Evolutionary conservation across 2,329 filamentous ascomycete species (phyloP).

Genomic region (Trichoderma gracile): DNA sequence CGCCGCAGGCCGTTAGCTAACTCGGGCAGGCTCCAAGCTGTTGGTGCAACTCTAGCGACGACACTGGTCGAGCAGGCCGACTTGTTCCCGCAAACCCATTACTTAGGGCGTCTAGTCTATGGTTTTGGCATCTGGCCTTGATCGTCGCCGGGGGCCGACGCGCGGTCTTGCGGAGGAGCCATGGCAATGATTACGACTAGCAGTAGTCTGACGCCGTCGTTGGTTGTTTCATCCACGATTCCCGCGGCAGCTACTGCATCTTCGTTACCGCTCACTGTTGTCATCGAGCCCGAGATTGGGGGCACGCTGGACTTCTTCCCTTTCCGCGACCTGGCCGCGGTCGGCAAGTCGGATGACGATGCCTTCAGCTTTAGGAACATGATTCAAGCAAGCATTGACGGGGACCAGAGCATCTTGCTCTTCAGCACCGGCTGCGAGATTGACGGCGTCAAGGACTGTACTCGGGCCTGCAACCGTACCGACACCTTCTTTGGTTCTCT

Average conservation of each 20-base stretch:
- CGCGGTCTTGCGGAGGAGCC: constrained; percentile 2
- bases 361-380: constrained; percentile 40
- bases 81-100: not conserved
- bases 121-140: not conserved
- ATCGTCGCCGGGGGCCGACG: constrained; percentile 11
- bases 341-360: constrained; percentile 34
- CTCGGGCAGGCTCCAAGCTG: constrained; percentile 5
- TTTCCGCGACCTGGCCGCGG: constrained; percentile 39
- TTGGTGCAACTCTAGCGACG: constrained; percentile 1
- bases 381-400: constrained; percentile 39
- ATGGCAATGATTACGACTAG: constrained; percentile 7
- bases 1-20: constrained; percentile 5
- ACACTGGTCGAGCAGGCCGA: not conserved
- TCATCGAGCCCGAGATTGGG: constrained; percentile 36
- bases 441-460: constrained; percentile 36
- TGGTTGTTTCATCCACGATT: constrained; percentile 24
- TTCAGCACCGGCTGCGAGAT: constrained; percentile 39
- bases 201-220: constrained; percentile 14
- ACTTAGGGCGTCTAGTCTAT: constrained; percentile 16
- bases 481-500: constrained; percentile 39
- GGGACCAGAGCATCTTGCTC: constrained; percentile 37
- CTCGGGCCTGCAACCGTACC: constrained; percentile 37
- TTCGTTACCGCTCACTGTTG: constrained; percentile 32
- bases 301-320: constrained; percentile 42
- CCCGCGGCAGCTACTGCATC: constrained; percentile 31